Conservation (phyloP, 2,329 filamentous ascomycete genomes). For the Ascosphaera apis region DNA sequence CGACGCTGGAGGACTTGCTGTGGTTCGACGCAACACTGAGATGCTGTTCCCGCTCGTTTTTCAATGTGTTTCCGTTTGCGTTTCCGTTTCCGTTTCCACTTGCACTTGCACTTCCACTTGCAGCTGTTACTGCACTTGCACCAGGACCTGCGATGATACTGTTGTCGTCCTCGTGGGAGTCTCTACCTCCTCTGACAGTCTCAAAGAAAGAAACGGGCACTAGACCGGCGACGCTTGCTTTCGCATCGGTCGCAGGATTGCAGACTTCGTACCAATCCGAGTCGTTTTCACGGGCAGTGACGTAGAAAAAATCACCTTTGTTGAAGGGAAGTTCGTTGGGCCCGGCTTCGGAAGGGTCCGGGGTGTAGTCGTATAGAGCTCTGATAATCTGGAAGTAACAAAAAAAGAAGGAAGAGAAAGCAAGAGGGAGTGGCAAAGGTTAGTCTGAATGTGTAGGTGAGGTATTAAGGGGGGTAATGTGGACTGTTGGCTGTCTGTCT, state of each 20-base stretch:
- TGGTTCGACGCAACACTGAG: too few species aligned
- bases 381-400: slow-evolving; percentile 54
- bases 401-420: background rate
- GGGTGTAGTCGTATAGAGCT: slow-evolving; percentile 80
- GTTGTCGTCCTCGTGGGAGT: too few species aligned
- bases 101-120: too few species aligned
- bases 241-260: slow-evolving; percentile 76
- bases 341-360: slow-evolving; percentile 41
- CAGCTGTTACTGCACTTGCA: too few species aligned
- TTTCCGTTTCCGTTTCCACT: too few species aligned
- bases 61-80: too few species aligned
- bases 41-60: too few species aligned
- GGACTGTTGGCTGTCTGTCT: too few species aligned
- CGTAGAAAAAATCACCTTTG: slow-evolving; percentile 93
- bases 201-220: slow-evolving; percentile 93
- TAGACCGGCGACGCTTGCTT: slow-evolving; percentile 62
- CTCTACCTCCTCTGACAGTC: too few species aligned
- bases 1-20: too few species aligned
- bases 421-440: slow-evolving; percentile 1
- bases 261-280: slow-evolving; percentile 95
- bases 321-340: slow-evolving; percentile 67
- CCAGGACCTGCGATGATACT: too few species aligned
- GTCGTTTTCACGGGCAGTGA: slow-evolving; percentile 88
- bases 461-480: too few species aligned
- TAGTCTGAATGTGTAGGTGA: slow-evolving; percentile 1